A percentile compares a stretch with the other conserved stretches of the same genome.
These are phyloP conservation scores for Colletotrichum tropicicola DNA, from an alignment of 2,329 filamentous ascomycete species.

Conservation along the genomic window DNA sequence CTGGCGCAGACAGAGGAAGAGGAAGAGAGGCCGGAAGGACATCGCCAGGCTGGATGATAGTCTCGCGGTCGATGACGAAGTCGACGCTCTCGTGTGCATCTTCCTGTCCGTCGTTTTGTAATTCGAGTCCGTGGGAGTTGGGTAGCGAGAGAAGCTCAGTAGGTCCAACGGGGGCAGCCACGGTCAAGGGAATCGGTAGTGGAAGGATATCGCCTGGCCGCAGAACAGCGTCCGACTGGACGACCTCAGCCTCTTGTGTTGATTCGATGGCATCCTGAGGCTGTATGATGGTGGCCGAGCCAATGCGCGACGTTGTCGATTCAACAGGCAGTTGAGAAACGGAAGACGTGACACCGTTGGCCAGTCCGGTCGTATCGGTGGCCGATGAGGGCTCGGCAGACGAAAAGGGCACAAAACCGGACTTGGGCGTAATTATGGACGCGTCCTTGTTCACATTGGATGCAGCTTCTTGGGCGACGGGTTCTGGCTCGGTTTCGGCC, in stretches of 20 bases:
- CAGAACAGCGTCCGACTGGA: not conserved
- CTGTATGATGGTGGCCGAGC: too few relatives aligned
- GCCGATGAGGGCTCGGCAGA: too few relatives aligned
- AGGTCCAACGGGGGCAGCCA: slow-evolving; percentile 46
- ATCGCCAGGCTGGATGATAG: not conserved
- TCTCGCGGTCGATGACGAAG: not conserved
- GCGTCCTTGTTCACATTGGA: not conserved
- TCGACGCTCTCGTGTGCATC: not conserved
- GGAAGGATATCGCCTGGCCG: not conserved
- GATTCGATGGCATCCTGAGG: too few relatives aligned
- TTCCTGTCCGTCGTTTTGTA: not conserved
- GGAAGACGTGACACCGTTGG: not conserved
- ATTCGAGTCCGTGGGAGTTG: slow-evolving; percentile 50
- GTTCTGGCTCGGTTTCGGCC: not conserved
- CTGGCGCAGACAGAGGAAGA: slow-evolving; percentile 36
- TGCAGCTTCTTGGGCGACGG: not conserved
- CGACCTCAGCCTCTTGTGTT: not conserved
- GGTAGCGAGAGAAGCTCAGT: slow-evolving; percentile 60
- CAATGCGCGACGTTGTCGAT: too few relatives aligned
- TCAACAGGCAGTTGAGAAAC: not conserved
- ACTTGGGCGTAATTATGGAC: not conserved
- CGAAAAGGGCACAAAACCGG: slow-evolving; percentile 1
- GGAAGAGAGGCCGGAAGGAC: not conserved
- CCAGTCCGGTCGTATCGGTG: not conserved
- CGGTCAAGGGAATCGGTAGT: not conserved